These are phyloP conservation scores for Saccharomycopsis oosterbeekiorum DNA, from an alignment of 805 yeast species.

Conservation along the genomic window DNA sequence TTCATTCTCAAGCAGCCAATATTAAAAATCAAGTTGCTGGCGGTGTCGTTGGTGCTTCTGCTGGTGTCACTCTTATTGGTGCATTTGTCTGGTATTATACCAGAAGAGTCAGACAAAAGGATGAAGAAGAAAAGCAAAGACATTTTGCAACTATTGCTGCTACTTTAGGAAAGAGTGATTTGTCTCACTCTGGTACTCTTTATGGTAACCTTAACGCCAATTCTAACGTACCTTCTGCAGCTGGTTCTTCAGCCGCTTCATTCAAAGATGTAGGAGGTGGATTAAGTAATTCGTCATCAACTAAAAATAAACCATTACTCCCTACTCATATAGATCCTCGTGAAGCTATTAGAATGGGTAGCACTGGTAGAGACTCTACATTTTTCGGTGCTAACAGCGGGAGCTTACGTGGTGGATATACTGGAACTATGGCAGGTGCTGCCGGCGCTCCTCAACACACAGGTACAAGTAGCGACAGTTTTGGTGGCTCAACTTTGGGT, in stretches of 20 bases:
- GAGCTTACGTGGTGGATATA: neutral
- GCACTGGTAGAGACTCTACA: slow-evolving; percentile 13
- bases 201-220: slow-evolving; percentile 2
- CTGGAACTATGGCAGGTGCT: neutral
- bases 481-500: slow-evolving; percentile 10
- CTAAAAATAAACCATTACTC: neutral
- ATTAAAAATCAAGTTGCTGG: slow-evolving; percentile 16
- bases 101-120: slow-evolving; percentile 17
- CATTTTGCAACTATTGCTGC: slow-evolving; percentile 19
- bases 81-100: slow-evolving; percentile 18
- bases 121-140: slow-evolving; percentile 18
- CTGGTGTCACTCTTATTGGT: slow-evolving; percentile 16
- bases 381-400: neutral
- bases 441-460: neutral
- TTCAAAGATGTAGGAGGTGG: neutral
- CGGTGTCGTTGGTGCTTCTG: slow-evolving; percentile 19
- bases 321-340: neutral
- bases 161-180: slow-evolving; percentile 12
- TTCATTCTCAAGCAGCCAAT: slow-evolving; percentile 2
- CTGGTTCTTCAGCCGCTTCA: neutral
- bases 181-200: slow-evolving; percentile 11
- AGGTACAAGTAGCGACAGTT: neutral
- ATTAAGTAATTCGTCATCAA: neutral
- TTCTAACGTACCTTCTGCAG: neutral
- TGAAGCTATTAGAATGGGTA: slow-evolving; percentile 14